These are phyloP conservation scores for Penicillium italicum DNA, from an alignment of 2,329 filamentous ascomycete species.

Conservation along the genomic window DNA sequence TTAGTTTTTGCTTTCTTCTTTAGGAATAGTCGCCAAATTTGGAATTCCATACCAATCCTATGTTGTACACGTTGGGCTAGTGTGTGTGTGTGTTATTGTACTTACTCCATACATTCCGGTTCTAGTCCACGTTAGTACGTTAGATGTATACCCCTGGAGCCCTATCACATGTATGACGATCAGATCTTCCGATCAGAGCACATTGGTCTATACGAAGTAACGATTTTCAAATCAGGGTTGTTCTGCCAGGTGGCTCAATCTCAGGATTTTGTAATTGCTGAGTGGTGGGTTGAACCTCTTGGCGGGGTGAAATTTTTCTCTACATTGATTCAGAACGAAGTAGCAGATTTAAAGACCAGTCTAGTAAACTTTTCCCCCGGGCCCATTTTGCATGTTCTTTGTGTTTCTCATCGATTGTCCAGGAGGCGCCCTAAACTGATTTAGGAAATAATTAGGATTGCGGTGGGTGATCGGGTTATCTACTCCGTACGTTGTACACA, in stretches of 20 bases:
- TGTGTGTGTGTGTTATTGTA: neutral
- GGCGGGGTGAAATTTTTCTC: neutral
- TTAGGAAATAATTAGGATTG: neutral
- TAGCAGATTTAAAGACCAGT: slow-evolving; percentile 7
- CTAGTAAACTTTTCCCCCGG: slow-evolving; percentile 10
- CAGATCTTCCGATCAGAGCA: neutral
- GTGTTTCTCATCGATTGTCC: slow-evolving; percentile 11
- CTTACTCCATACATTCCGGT: neutral
- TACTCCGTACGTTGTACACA: too few species aligned
- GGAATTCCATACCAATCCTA: neutral
- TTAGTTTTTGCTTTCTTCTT: neutral
- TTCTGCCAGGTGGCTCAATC: neutral
- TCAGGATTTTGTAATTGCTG: neutral
- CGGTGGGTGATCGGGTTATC: too few species aligned
- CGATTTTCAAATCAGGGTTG: neutral
- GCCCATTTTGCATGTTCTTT: neutral
- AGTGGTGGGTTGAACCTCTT: neutral
- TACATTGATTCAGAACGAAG: neutral
- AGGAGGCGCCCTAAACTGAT: neutral
- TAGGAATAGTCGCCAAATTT: neutral
- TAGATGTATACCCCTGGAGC: neutral
- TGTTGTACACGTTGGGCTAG: neutral
- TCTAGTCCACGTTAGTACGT: neutral
- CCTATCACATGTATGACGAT: slow-evolving; percentile 1
- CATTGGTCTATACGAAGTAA: neutral